Evolutionary conservation across 2,329 filamentous ascomycete species (phyloP).

Genomic region (Metarhizium humberi): DNA sequence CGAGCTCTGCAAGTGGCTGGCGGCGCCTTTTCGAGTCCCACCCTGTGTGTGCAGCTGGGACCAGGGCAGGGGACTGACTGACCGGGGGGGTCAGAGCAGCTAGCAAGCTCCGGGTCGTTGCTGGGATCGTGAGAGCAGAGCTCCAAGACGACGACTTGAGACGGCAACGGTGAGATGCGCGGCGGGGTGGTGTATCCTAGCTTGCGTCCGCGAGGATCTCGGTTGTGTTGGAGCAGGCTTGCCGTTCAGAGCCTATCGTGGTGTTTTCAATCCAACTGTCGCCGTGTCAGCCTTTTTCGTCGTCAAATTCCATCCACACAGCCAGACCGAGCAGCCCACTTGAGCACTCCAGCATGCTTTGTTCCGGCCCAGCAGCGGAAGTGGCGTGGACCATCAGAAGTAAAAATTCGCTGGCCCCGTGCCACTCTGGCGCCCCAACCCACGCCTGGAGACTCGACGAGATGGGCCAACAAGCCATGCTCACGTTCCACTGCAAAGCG

Average conservation of each 20-base stretch:
- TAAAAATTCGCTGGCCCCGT: background rate
- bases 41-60: background rate
- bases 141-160: background rate
- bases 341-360: background rate
- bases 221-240: background rate
- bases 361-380: background rate
- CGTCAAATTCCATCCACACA: background rate
- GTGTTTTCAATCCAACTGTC: background rate
- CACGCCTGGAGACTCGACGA: background rate
- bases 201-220: background rate
- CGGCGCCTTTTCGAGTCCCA: background rate
- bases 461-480: too few species aligned
- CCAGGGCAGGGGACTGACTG: background rate
- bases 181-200: background rate
- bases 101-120: background rate
- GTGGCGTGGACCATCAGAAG: background rate
- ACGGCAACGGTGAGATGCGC: background rate
- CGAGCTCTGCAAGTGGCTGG: too few species aligned
- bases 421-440: background rate
- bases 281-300: background rate
- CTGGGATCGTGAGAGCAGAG: background rate
- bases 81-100: too few species aligned
- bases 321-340: background rate
- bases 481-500: too few species aligned
- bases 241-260: background rate